Conservation (phyloP, 1,284 basidiomycete species). For the Austroboletus novae-zelandiae region DNA sequence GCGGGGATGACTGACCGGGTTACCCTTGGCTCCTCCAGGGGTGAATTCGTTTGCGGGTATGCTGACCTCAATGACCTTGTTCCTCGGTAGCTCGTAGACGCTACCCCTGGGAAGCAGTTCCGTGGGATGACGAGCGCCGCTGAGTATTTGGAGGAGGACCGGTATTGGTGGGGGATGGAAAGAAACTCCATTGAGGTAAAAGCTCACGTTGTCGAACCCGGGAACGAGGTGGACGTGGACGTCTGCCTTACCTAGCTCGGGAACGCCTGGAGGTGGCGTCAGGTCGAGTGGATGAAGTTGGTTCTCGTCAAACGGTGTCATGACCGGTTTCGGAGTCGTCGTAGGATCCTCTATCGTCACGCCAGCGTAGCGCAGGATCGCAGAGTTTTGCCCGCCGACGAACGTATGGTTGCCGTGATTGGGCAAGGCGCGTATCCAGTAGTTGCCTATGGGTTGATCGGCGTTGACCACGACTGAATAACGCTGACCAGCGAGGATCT, state of each 20-base stretch:
- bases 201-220: slow-evolving; percentile 20
- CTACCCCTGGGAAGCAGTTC: slow-evolving; percentile 45
- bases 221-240: slow-evolving; percentile 32
- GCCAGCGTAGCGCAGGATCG: slow-evolving; percentile 45
- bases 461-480: slow-evolving; percentile 38
- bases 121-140: slow-evolving; percentile 41
- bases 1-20: slow-evolving; percentile 32
- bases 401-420: slow-evolving; percentile 25
- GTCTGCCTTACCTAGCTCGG: slow-evolving; percentile 36
- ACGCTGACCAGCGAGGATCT: slow-evolving; percentile 36
- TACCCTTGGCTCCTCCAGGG: slow-evolving; percentile 30
- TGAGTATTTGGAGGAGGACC: slow-evolving; percentile 52
- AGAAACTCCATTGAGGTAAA: slow-evolving; percentile 35
- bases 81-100: slow-evolving; percentile 44
- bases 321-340: slow-evolving; percentile 14
- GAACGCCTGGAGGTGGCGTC: slow-evolving; percentile 31
- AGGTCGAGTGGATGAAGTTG: slow-evolving; percentile 29
- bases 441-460: slow-evolving; percentile 36
- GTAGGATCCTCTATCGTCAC: slow-evolving; percentile 37
- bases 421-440: slow-evolving; percentile 31
- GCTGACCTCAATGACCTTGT: slow-evolving; percentile 45
- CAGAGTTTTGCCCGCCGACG: slow-evolving; percentile 36
- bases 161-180: slow-evolving; percentile 42
- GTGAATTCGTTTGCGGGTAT: slow-evolving; percentile 32
- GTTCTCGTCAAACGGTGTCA: slow-evolving; percentile 31